Percentiles rank a stretch among this genome's conserved stretches.
Conservation (phyloP, 1,139 yeast genomes). For the Kurtzmaniella quercitrusa region DNA sequence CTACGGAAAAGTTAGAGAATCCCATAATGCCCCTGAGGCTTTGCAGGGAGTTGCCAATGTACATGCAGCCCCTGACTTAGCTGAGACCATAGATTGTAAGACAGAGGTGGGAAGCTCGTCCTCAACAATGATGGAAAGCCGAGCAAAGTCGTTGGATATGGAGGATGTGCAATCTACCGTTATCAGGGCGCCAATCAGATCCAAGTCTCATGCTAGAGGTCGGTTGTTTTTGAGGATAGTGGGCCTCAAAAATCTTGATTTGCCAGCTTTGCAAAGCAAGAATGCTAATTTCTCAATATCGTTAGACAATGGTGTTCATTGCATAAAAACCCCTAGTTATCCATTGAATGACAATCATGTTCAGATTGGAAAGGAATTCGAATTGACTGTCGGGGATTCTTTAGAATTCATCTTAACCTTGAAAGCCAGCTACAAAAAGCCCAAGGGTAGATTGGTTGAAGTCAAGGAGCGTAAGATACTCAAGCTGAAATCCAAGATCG, state of each 20-base stretch:
- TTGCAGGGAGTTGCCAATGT: background rate
- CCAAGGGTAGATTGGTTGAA: conserved; percentile 51
- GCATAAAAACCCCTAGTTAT: conserved; percentile 70
- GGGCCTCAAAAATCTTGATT: conserved; percentile 50
- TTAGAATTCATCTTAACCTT: conserved; percentile 71
- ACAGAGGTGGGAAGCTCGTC: background rate
- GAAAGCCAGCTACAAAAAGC: conserved; percentile 58
- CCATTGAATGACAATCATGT: conserved; percentile 39
- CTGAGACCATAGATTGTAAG: background rate
- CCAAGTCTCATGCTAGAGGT: conserved; percentile 54
- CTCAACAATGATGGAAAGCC: background rate
- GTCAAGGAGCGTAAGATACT: conserved; percentile 51
- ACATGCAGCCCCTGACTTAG: conserved; percentile 11
- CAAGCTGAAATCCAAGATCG: conserved; percentile 40
- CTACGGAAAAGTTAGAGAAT: conserved; percentile 3
- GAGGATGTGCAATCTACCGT: background rate
- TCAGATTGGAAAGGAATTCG: conserved; percentile 75
- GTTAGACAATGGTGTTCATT: conserved; percentile 86
- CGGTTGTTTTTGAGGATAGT: conserved; percentile 66
- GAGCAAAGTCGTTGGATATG: background rate
- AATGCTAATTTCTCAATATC: conserved; percentile 66
- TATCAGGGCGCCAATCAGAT: background rate
- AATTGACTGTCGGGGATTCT: conserved; percentile 62
- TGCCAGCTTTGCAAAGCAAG: conserved; percentile 54
- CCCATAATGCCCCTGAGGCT: background rate